A percentile compares a stretch with the other conserved stretches of the same genome.
phyloP scores from a whole-genome alignment of 2,329 filamentous ascomycete genomes.

The Esteya vermicola region DNA sequence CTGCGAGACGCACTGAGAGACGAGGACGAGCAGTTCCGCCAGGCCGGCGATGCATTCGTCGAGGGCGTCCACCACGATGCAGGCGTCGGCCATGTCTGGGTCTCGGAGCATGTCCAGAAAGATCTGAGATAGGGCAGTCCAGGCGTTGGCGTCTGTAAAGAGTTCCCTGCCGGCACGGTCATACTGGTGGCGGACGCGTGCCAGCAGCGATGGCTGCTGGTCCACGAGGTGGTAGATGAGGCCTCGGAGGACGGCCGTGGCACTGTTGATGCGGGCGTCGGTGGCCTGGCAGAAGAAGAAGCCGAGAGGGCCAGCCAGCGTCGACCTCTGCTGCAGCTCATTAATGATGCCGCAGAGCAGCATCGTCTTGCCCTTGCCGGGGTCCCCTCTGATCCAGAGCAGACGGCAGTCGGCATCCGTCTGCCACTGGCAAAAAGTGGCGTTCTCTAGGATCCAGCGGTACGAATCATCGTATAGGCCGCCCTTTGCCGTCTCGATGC shows the following conservation, averaged over 20 bases:
- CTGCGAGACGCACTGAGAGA: constrained; percentile 12
- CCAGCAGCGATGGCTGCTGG: constrained; percentile 16
- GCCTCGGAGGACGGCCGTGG: constrained; percentile 17
- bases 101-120: constrained; percentile 25
- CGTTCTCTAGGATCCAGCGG: constrained; percentile 19
- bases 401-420: constrained; percentile 6
- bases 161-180: constrained; percentile 15
- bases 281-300: constrained; percentile 22
- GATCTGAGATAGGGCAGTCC: constrained; percentile 21
- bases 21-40: constrained; percentile 19
- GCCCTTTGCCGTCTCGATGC: constrained; percentile 21
- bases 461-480: constrained; percentile 18
- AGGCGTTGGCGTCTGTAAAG: constrained; percentile 25
- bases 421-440: constrained; percentile 14
- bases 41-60: constrained; percentile 24
- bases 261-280: constrained; percentile 14
- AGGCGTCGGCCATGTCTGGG: constrained; percentile 12
- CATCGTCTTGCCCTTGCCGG: constrained; percentile 31
- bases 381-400: constrained; percentile 23
- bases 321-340: too few species aligned
- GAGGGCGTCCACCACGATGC: constrained; percentile 30
- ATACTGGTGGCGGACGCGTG: constrained; percentile 19
- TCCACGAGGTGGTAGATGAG: constrained; percentile 16
- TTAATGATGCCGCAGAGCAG: constrained; percentile 23
- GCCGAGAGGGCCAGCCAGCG: too few species aligned